Evolutionary conservation across 148 eudicot genomes (phyloP).

Genomic region (Chenopodium formosanum): DNA sequence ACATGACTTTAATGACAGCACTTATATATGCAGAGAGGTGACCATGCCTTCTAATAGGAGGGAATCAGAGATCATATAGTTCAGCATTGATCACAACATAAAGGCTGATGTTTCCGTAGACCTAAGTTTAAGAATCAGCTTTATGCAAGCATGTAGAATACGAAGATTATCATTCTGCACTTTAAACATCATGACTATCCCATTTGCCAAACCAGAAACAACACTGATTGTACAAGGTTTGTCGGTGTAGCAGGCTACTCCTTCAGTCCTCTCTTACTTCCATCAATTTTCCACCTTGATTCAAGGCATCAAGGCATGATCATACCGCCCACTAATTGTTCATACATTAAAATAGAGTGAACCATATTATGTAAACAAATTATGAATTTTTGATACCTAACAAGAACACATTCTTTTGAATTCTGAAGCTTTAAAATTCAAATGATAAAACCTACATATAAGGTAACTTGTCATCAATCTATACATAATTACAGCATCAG

Average conservation of each 20-base stretch:
- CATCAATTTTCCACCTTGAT: background rate
- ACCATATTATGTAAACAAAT: background rate
- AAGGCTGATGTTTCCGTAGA: background rate
- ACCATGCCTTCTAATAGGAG: background rate
- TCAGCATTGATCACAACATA: background rate
- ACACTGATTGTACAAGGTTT: background rate
- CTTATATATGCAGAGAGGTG: background rate
- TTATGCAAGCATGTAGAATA: background rate
- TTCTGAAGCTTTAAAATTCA: background rate
- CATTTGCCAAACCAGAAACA: background rate
- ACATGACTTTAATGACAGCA: background rate
- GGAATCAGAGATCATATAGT: background rate
- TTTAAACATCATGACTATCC: background rate
- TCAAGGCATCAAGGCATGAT: background rate
- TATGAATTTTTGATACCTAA: background rate
- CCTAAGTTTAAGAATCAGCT: background rate
- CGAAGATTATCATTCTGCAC: background rate
- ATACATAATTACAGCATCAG: background rate
- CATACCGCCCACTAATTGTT: background rate
- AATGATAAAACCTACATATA: background rate
- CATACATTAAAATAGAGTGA: background rate
- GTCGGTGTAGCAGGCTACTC: background rate
- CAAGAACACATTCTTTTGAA: background rate
- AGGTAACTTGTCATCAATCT: background rate
- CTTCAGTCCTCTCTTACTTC: background rate